A percentile compares a stretch with the other conserved stretches of the same genome.
Conservation (phyloP, 2,329 filamentous ascomycete genomes). For the Colletotrichum plurivorum region DNA sequence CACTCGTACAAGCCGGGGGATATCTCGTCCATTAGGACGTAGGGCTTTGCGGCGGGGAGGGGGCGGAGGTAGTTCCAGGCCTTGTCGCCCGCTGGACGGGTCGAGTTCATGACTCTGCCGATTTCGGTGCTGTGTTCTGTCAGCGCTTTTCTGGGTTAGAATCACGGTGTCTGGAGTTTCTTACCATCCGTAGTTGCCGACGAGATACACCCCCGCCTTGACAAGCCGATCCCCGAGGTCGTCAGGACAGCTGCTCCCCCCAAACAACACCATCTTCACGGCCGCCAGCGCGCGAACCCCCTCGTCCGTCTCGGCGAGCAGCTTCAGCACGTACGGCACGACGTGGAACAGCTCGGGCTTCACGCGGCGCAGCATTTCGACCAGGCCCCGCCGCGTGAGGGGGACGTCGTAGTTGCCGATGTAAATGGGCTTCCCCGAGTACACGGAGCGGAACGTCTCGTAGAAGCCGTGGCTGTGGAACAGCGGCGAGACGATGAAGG, state of each 20-base stretch:
- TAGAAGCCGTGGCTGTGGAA: constrained; percentile 72
- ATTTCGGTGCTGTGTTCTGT: constrained; percentile 46
- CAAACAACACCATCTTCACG: constrained; percentile 60
- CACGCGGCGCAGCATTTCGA: constrained; percentile 55
- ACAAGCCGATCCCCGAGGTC: constrained; percentile 54
- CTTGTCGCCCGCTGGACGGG: constrained; percentile 45
- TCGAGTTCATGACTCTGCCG: constrained; percentile 46
- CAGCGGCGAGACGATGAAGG: constrained; percentile 68
- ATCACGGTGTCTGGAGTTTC: no score
- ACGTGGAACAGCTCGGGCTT: constrained; percentile 57
- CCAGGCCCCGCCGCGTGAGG: constrained; percentile 63
- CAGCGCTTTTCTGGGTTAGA: no score
- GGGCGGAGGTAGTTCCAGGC: constrained; percentile 50
- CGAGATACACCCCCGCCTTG: constrained; percentile 16
- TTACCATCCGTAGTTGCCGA: constrained; percentile 3
- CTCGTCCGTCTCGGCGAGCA: constrained; percentile 62
- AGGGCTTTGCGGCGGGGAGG: constrained; percentile 29
- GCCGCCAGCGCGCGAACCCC: constrained; percentile 55
- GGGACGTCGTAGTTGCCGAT: constrained; percentile 69
- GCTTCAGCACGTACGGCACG: constrained; percentile 67
- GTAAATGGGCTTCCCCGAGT: constrained; percentile 62
- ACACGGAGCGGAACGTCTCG: constrained; percentile 66
- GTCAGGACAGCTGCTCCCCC: constrained; percentile 62
- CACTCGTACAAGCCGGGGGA: constrained; percentile 51
- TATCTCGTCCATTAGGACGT: constrained; percentile 33